These are phyloP conservation scores for Teunomyces kruisii DNA, from an alignment of 805 yeast genomes.

Conservation along the genomic window DNA sequence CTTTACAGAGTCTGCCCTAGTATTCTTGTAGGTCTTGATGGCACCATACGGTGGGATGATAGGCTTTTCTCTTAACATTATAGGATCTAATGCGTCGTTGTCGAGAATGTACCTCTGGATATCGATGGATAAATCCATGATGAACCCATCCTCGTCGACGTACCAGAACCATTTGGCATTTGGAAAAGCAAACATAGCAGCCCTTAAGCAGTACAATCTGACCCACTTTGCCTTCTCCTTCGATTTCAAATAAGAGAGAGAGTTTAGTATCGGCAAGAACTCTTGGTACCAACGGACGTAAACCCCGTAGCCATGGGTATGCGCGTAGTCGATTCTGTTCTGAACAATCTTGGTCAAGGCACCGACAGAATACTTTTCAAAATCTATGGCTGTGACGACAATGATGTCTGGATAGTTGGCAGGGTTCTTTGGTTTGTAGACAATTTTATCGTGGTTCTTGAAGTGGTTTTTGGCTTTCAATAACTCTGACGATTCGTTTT, in stretches of 20 bases:
- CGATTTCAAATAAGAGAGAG: constrained; percentile 39
- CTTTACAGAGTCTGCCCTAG: constrained; percentile 53
- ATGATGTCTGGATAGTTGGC: constrained; percentile 62
- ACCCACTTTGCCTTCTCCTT: constrained; percentile 59
- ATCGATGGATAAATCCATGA: constrained; percentile 69
- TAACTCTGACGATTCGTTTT: constrained; percentile 44
- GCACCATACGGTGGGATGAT: constrained; percentile 67
- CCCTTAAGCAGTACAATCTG: constrained; percentile 62
- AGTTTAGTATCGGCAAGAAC: constrained; percentile 60
- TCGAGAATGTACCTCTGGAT: constrained; percentile 58
- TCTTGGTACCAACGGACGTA: constrained; percentile 87
- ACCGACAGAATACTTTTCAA: constrained; percentile 58
- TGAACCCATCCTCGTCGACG: constrained; percentile 72
- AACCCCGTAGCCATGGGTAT: constrained; percentile 74
- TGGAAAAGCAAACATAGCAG: constrained; percentile 94
- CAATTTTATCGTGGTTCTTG: constrained; percentile 64
- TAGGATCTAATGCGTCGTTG: constrained; percentile 59
- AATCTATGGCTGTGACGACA: constrained; percentile 78
- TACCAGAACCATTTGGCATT: constrained; percentile 90
- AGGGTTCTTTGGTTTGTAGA: constrained; percentile 36
- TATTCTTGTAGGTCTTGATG: constrained; percentile 65
- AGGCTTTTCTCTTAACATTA: constrained; percentile 69
- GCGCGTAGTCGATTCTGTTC: constrained; percentile 87
- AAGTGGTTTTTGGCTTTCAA: constrained; percentile 54
- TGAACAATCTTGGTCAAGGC: constrained; percentile 71